Evolutionary conservation across 2,329 filamentous ascomycete genomes (phyloP).

Genomic region (Xylariaceae sp.): DNA sequence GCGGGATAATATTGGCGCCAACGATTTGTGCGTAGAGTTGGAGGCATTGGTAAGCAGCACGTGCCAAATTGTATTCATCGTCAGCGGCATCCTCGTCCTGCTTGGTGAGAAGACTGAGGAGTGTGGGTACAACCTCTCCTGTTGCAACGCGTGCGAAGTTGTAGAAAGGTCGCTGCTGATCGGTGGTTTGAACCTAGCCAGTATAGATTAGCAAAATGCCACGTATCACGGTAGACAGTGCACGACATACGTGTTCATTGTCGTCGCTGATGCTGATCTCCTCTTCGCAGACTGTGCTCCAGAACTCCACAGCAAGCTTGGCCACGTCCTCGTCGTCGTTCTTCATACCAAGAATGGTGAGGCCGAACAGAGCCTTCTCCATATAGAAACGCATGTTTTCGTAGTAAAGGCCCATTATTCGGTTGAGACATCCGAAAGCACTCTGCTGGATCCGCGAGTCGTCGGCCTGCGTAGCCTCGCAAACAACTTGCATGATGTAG

Average conservation of each 20-base stretch:
- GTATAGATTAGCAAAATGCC: conserved; percentile 7
- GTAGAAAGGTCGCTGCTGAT: conserved; percentile 88
- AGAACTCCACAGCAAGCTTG: conserved; percentile 97
- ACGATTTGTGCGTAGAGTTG: conserved; percentile 95
- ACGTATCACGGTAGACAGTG: neutral
- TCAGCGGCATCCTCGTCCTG: conserved; percentile 97
- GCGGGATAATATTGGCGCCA: conserved; percentile 75
- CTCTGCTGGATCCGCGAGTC: conserved; percentile 92
- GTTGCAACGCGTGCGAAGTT: conserved; percentile 94
- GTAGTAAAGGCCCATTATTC: conserved; percentile 98
- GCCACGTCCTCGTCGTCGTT: conserved; percentile 95
- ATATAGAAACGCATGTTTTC: conserved; percentile 99
- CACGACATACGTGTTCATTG: conserved; percentile 68
- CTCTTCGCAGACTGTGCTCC: conserved; percentile 99
- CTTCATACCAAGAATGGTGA: conserved; percentile 99
- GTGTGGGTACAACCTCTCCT: conserved; percentile 88
- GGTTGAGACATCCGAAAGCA: conserved; percentile 94
- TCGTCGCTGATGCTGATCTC: conserved; percentile 98
- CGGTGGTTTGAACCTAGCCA: conserved; percentile 64
- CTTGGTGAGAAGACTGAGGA: conserved; percentile 85
- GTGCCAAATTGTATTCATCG: conserved; percentile 95
- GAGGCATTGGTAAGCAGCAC: conserved; percentile 93
- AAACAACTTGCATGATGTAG: conserved; percentile 99
- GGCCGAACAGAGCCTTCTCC: conserved; percentile 97
- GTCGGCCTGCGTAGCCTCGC: conserved; percentile 92